Evolutionary conservation across 306 rosid species (phyloP), one percentile per base, ranked within the genome.

Genomic region (Begonia masoniana): DNA sequence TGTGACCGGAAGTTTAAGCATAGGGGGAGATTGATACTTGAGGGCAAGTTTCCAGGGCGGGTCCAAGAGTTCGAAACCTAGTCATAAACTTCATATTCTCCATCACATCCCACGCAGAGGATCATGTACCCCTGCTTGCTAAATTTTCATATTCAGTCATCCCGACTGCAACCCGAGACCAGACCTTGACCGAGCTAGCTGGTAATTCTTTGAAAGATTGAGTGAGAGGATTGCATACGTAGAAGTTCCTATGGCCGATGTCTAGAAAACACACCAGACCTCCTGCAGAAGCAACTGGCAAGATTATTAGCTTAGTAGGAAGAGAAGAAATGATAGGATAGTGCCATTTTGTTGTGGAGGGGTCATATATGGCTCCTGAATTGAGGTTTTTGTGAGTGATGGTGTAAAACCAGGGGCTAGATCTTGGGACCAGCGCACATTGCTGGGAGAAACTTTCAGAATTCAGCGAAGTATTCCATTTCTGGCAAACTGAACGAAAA

Each of bases 281-380:
- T 48, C 99, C 99, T 5, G 93, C 95, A 59, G 96, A 92, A 58
- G 99, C 96, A 70, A 79, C 86, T 12, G 96, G 99, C 48, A 76
- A 56, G 61, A 79, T 65, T 31, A 81, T 76, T 67, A 66, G 47
- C 55, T 79, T 68, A 10, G 73, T 39, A 36, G 79, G 96, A 58
- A 75, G 71, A 45, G 80, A 65, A 59, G 80, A 76, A 69, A 72
- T 65, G 58, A 80, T 64, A 17, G 76, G 93, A 59, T 85, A 85
- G 74, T 81, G 76, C 99, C 99, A 92, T 63, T 92, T 92, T 75
- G 76, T 86, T 68, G 57, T 39, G 70, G 82, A 79, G 59, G 99
- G 95, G 64, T 92, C 94, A 63, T 83, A 92, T 62, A 92, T 75
- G 76, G 88, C 84, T 66, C 84, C 95, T 12, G 88, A 74, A 66